Base-by-base conservation (phyloP, 2,329 filamentous ascomycete species). In the Sclerotinia nivalis region DNA sequence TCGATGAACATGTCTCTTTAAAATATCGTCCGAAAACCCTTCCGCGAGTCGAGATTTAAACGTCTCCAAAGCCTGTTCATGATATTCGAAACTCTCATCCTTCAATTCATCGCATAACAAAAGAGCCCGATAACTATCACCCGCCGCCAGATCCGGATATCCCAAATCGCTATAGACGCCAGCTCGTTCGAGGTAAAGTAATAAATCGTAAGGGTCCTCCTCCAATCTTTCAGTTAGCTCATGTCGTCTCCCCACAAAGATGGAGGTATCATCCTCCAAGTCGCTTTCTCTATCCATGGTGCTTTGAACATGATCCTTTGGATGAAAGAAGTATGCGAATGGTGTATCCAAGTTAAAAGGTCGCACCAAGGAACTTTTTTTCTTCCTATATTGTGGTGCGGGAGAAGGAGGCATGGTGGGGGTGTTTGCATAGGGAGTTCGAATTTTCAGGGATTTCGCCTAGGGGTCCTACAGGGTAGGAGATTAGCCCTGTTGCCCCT, bases 41-140 rank as follows among this genome's bases (percentile, higher is more conserved):
- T 72, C 71, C 20, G 66, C 69, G 43, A 71, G 70, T 22, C 73
- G 71, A 12, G 58, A 45, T 28, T 70, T 65, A 47, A 79, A 68
- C 7, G 76, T 70, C 40, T 87, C 85, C 9, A 84, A 74, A 12
- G 90, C 89, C 74, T 87, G 82, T 22, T 93, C 88, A 77, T 96
- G 90, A 76, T 93, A 96, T 79, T 97, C 93, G 74, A 92, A 94
- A 52, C 88, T 87, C 72, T 95, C 91, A 69, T 96, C 90, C 73
- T 85, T 81, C 49, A 93, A 86, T 74, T 96, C 93, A 77, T 98
- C 95, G 22, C 91, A 87, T 60, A 99, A 83, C 5, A 97, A 86
- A n/a, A 98, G 85, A 1, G 94, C 93, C 69, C 91, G 90, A 79
- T 98, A 98, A 7, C 93, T 93, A 83, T 97, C 94, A 47, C 93